Percentiles rank a stretch among this genome's conserved stretches.
These are phyloP conservation scores for Cladosporium cucumerinum DNA, from an alignment of 2,329 filamentous ascomycete species.

Conservation along the genomic window DNA sequence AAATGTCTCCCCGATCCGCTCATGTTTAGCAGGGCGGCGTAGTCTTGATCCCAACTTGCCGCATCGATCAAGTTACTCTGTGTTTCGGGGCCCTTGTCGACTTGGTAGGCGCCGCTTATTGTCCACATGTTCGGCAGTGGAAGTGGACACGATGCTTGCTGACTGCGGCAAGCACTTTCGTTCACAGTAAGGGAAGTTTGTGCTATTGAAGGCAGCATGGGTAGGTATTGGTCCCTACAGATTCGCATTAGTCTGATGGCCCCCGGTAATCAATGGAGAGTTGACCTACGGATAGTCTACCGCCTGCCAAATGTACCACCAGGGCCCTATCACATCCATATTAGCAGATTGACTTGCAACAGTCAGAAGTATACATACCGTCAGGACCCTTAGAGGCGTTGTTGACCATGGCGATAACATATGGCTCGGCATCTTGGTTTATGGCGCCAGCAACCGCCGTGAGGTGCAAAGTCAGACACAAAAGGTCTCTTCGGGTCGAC, in stretches of 20 bases:
- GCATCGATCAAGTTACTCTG: neutral
- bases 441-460: neutral
- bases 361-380: conserved; percentile 5
- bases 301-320: conserved; percentile 17
- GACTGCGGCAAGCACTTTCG: conserved; percentile 15
- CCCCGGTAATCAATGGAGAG: neutral
- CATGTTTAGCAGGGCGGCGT: conserved; percentile 15
- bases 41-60: conserved; percentile 14
- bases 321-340: conserved; percentile 11
- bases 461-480: neutral
- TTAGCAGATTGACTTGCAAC: neutral
- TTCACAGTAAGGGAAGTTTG: conserved; percentile 17
- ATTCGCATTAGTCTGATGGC: neutral
- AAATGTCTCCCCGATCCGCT: conserved; percentile 13
- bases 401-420: conserved; percentile 14
- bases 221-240: neutral
- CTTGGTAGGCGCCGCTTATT: conserved; percentile 4
- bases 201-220: conserved; percentile 18
- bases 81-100: conserved; percentile 4
- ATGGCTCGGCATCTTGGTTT: conserved; percentile 11
- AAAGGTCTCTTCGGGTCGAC: neutral
- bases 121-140: conserved; percentile 16
- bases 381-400: conserved; percentile 17
- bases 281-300: conserved; percentile 14
- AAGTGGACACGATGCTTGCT: conserved; percentile 17